Percentiles rank a stretch among this genome's conserved stretches.
Evolutionary conservation across 129 eudicot genomes (phyloP).

Genomic region (Helianthus annuus): HanXRQr2.0-SUNRISE NC_035444.2:6502561-6503060

Average conservation of each 20-base stretch:
- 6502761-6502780: not conserved
- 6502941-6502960: too few species aligned
- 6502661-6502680: slow-evolving; percentile 1
- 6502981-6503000: too few species aligned
- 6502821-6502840: not conserved
- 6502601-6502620: slow-evolving; percentile 97
- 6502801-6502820: not conserved
- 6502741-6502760: not conserved
- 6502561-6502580: slow-evolving; percentile 89
- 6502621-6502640: slow-evolving; percentile 76
- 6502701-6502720: not conserved
- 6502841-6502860: not conserved
- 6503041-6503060: too few species aligned
- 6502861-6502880: not conserved
- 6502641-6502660: slow-evolving; percentile 64
- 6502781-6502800: not conserved
- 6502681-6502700: not conserved
- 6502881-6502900: not conserved
- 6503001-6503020: too few species aligned
- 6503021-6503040: too few species aligned
- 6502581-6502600: slow-evolving; percentile 89
- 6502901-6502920: not conserved
- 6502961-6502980: too few species aligned
- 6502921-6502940: not conserved
- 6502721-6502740: not conserved